These are phyloP conservation scores for Trichophyton simii DNA, from an alignment of 2,329 filamentous ascomycete species.

Conservation along the genomic window DNA sequence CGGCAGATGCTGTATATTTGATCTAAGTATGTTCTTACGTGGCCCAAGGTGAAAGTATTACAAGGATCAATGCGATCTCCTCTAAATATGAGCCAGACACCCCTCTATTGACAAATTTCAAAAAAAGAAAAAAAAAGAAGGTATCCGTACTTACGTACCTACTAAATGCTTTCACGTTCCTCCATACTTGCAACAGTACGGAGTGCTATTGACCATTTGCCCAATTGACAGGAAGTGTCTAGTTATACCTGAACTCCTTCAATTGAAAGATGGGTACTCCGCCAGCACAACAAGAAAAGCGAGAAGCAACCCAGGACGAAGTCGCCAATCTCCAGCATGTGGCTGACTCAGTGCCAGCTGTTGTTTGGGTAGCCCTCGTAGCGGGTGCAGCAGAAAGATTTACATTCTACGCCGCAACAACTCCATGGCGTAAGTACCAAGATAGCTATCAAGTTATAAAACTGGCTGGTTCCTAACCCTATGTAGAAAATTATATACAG, in stretches of 20 bases:
- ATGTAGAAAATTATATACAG: constrained; percentile 10
- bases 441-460: neutral
- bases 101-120: too few species aligned
- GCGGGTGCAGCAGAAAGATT: constrained; percentile 7
- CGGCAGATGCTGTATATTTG: too few species aligned
- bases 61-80: too few species aligned
- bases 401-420: constrained; percentile 5
- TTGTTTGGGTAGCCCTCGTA: constrained; percentile 5
- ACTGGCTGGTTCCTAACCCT: neutral
- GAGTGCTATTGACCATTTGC: neutral
- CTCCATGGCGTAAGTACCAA: constrained; percentile 7
- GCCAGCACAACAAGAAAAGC: neutral
- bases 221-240: neutral
- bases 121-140: too few species aligned
- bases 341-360: constrained; percentile 6
- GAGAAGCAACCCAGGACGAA: constrained; percentile 9
- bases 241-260: neutral
- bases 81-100: too few species aligned
- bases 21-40: too few species aligned
- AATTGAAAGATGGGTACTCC: neutral
- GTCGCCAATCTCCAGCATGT: constrained; percentile 7
- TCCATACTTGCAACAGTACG: neutral
- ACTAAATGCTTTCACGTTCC: neutral
- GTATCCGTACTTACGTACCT: too few species aligned
- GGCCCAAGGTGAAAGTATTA: too few species aligned